Evolutionary conservation across 257 asterid species (phyloP), one percentile per base, ranked within the genome.

Genomic region (Petrea volubilis): DNA sequence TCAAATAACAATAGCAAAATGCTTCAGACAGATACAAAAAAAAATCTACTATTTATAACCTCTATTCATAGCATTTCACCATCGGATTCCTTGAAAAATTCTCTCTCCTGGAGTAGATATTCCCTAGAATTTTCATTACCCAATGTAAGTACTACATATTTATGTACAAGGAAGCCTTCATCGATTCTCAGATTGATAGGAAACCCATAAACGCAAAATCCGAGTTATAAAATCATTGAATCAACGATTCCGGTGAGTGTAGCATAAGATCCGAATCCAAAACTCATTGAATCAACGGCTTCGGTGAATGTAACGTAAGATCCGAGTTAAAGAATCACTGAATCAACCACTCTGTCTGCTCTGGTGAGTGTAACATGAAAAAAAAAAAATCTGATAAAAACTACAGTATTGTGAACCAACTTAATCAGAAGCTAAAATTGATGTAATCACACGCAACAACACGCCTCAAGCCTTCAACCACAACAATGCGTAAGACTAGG

Each of bases 1-100:
- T 74, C 36, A n/a, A 67, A 41, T 27, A 49, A n/a, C 31, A 24
- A 14, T 51, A 60, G 14, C 7, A 64, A n/a, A n/a, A 65, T n/a
- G 67, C n/a, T 41, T 23, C n/a, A 43, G 28, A 34, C 38, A 41
- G 25, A 18, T n/a, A n/a, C 17, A 47, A 58, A 52, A 34, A 27
- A 1, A 9, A 2, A 31, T 31, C 28, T 29, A 28, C 59, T 9
- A 12, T 10, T 67, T 1, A 6, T 11, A 17, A 21, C 23, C 46
- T 41, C 20, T 12, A 51, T 17, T 27, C n/a, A 66, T 11, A 38
- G 13, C 44, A 51, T 15, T 50, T 50, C 17, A 40, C 12, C 8
- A 55, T 51, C 2, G 23, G 59, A 38, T 67, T 27, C n/a, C 36
- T 36, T 3, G 44, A 25, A 31, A 74, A 20, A 23, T 68, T 28